Base-by-base conservation (phyloP, 768 basidiomycete species). In the Podaxis pistillaris region DNA sequence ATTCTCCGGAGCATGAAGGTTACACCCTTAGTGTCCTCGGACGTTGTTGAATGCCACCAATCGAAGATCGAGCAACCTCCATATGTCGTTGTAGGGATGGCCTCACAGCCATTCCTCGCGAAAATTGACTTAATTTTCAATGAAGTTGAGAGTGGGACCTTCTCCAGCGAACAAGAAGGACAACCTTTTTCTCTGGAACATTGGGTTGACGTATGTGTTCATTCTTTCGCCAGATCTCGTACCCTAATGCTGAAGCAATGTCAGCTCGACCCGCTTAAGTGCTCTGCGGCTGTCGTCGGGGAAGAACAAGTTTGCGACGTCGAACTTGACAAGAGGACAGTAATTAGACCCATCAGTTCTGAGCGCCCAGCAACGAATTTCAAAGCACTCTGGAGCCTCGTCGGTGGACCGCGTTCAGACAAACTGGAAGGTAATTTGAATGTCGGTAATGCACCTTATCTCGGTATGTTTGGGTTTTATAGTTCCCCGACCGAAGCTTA, bases 281-380 rank as follows among this genome's bases (percentile, higher is more conserved):
- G 67, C 46, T 38, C 66, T 17, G 67, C 71, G 17, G 71, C 77
- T 15, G 71, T 74, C 0, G 57, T 76, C 33, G 82, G 83, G 17
- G 79, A 82, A 65, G 81, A 83, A 62, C 83, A 85, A 67, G 73
- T 83, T 19, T 69, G 82, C n/a, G 83, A 85, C 65, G 69, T 83
- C 28, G 82, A 84, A 60, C 74, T 85, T 19, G 81, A 85, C 64
- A 80, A 78, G 56, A 69, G 72, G 56, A 85, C 82, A 3, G 61
- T 76, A 5, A 67, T 84, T 51, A 72, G 73, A 36, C 75, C 81
- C 3, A 60, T 70, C 5, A 69, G 66, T 37, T 68, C 67, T 24
- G 72, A 69, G 44, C 79, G 77, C 63, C 40, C 66, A 1, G 70
- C 76, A 0, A 68, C 78, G 40, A 69, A 70, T 36, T 66, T 76